These are phyloP conservation scores for Xanthoceras sorbifolium DNA, from an alignment of 345 rosid species.

Conservation along the genomic window DNA sequence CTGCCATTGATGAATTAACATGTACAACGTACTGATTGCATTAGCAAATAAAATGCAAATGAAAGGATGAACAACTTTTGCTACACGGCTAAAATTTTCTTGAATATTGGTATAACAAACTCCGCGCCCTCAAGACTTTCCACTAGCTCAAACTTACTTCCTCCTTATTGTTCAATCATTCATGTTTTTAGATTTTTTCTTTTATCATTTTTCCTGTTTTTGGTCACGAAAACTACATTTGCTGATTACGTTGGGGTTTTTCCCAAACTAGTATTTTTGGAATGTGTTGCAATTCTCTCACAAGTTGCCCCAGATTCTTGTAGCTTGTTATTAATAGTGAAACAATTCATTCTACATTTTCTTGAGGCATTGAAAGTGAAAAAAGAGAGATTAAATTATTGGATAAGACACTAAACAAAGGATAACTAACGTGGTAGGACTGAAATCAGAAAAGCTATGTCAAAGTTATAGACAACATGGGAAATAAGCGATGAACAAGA, in stretches of 20 bases:
- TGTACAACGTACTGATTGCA: not conserved
- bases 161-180: too few relatives aligned
- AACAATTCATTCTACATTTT: not conserved
- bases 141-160: not conserved
- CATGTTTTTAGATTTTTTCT: not conserved
- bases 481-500: not conserved
- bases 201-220: not conserved
- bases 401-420: not conserved
- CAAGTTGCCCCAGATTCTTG: not conserved
- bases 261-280: not conserved
- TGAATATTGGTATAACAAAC: not conserved
- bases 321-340: not conserved
- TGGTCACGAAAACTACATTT: not conserved
- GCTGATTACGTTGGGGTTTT: not conserved
- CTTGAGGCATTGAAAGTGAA: not conserved
- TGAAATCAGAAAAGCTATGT: not conserved
- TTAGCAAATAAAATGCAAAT: not conserved
- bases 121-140: not conserved
- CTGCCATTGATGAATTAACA: not conserved
- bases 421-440: not conserved
- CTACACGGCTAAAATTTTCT: not conserved
- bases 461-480: not conserved
- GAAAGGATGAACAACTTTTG: not conserved
- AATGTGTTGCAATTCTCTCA: not conserved
- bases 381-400: too few relatives aligned